Evolutionary conservation across 768 basidiomycete genomes (phyloP), one percentile per base, ranked within the genome.

Genomic region (Hericium coralloides): DNA sequence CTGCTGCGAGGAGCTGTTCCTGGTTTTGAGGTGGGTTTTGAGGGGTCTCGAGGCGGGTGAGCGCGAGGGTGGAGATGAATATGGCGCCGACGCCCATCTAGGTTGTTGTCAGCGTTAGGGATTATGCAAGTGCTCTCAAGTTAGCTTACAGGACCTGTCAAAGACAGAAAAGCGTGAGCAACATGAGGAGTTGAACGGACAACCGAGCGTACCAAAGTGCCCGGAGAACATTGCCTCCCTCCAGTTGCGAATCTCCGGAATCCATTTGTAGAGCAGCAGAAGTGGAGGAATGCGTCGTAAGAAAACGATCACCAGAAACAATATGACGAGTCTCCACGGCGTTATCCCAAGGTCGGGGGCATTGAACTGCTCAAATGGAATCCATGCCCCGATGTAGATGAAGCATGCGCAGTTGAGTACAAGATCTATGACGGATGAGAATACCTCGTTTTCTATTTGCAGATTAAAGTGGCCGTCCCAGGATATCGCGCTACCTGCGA

Each of bases 1-100:
- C 76, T 4, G 80, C 78, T 0, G 85, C 80, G 18, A 98, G 77
- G 15, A 85, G 63, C 60, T 97, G 91, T 49, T 82, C 74, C 63
- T 89, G 85, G 47, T 78, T 79, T 54, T 74, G 70, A 0, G 91
- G 87, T 0, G 90, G 87, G 54, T 72, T 67, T 2, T 73, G 68
- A 1, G 87, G 82, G 9, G 63, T 65, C 7, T 87, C 81, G 0
- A 94, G 74, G 52, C 78, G 79, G 22, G 77, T 77, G 10, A 83
- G 67, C 3, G 91, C 89, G 31, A 92, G 69, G 0, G 83, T 85
- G 9, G 87, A 83, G 56, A 98, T 86, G 68, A 98, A 99, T 49
- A 98, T 76, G 6, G 95, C 88, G 0, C 87, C 84, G 22, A 97
- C 93, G 52, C 95, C 95, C 89, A 97, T 94, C 77, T 92, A 70